These are phyloP conservation scores for Eucalyptus rudis DNA, from an alignment of 345 rosid species.

Conservation along the genomic window DNA sequence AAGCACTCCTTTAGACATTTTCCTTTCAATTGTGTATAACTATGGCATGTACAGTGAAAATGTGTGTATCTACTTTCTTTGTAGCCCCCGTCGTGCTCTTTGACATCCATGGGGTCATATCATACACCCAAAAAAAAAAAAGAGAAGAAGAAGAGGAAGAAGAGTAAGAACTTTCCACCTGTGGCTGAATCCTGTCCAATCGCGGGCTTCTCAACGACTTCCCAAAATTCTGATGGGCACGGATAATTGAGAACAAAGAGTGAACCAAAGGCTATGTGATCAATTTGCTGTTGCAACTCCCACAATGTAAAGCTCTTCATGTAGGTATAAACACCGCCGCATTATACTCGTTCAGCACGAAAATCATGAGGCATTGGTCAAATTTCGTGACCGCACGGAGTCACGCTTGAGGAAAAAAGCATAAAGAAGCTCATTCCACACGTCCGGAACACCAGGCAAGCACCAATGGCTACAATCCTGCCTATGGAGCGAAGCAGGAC, in stretches of 20 bases:
- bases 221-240: neutral
- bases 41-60: neutral
- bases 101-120: neutral
- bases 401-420: slow-evolving; percentile 32
- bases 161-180: neutral
- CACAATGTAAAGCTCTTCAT: neutral
- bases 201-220: neutral
- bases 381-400: neutral
- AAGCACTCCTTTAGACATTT: neutral
- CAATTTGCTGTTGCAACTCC: neutral
- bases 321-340: neutral
- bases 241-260: neutral
- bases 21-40: neutral
- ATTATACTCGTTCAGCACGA: neutral
- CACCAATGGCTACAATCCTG: slow-evolving; percentile 97
- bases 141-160: neutral
- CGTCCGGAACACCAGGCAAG: slow-evolving; percentile 79
- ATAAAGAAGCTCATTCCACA: slow-evolving; percentile 58
- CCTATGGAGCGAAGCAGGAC: slow-evolving; percentile 42
- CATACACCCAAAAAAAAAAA: neutral
- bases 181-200: neutral
- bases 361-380: neutral
- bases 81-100: neutral
- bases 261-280: neutral
- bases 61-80: neutral